Evolutionary conservation across 371 early-diverging fungal species (phyloP).

Genomic region (Mortierella polycephala): DNA sequence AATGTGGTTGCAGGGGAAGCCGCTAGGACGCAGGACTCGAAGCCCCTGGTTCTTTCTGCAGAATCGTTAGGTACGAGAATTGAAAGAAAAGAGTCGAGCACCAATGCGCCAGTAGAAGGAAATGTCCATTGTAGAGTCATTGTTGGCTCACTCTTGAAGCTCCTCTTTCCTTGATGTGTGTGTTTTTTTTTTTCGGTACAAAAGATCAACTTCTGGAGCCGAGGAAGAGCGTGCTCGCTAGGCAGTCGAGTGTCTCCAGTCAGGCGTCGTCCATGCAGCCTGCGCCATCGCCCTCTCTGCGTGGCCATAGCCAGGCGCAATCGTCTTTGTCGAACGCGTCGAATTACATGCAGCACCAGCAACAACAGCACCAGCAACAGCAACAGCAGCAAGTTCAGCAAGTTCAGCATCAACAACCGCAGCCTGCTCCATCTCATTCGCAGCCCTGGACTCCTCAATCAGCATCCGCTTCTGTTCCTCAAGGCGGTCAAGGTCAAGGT

Average conservation of each 20-base stretch:
- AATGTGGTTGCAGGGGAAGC: background rate
- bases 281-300: conserved; percentile 14
- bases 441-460: conserved; percentile 19
- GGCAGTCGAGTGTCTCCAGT: conserved; percentile 38
- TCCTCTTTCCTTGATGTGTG: background rate
- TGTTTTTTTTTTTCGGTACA: background rate
- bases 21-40: conserved; percentile 8
- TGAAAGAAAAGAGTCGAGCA: background rate
- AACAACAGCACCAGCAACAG: conserved; percentile 18
- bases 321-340: conserved; percentile 12
- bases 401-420: conserved; percentile 21
- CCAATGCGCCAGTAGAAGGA: background rate
- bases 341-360: conserved; percentile 25
- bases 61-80: conserved; percentile 35
- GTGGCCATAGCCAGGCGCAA: conserved; percentile 10
- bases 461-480: background rate
- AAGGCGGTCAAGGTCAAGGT: background rate
- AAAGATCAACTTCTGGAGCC: conserved; percentile 35
- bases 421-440: background rate
- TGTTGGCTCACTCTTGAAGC: background rate
- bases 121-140: background rate
- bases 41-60: conserved; percentile 37
- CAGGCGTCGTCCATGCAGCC: conserved; percentile 26
- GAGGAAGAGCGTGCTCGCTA: conserved; percentile 13
- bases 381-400: conserved; percentile 13